These are phyloP conservation scores for Raffaelea arxii DNA, from an alignment of 2,329 filamentous ascomycete species.

Conservation along the genomic window DNA sequence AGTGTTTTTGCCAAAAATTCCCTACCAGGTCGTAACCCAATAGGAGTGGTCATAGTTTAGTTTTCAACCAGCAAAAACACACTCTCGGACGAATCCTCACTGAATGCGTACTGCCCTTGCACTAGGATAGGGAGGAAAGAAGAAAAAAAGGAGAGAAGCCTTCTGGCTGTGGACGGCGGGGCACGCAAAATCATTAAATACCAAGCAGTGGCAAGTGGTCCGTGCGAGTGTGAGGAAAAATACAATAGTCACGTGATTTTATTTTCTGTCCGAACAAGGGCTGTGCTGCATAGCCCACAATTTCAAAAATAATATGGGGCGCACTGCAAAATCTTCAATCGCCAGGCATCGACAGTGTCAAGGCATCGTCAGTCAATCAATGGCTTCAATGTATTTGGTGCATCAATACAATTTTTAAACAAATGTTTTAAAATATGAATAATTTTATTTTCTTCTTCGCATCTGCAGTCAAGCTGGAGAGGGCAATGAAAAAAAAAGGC, in stretches of 20 bases:
- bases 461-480: conserved; percentile 32
- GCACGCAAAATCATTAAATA: too few relatives aligned
- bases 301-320: background rate
- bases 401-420: background rate
- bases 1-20: conserved; percentile 61
- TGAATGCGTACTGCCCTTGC: conserved; percentile 66
- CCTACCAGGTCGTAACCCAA: conserved; percentile 58
- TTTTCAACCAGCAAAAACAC: conserved; percentile 89
- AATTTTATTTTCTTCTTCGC: conserved; percentile 39
- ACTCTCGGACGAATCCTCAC: conserved; percentile 83
- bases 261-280: background rate
- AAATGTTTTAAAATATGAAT: background rate
- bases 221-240: background rate
- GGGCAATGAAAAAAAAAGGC: conserved; percentile 49
- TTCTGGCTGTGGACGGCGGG: too few relatives aligned
- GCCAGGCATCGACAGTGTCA: too few relatives aligned
- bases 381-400: background rate
- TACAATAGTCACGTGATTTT: background rate
- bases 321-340: too few relatives aligned
- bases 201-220: conserved; percentile 12
- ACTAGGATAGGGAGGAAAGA: conserved; percentile 48
- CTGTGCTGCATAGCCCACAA: background rate
- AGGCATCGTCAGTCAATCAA: too few relatives aligned
- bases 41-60: conserved; percentile 70
- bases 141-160: conserved; percentile 17